These are phyloP conservation scores for Theobroma grandiflorum DNA, from an alignment of 441 rosid species.

Conservation along the genomic window DNA sequence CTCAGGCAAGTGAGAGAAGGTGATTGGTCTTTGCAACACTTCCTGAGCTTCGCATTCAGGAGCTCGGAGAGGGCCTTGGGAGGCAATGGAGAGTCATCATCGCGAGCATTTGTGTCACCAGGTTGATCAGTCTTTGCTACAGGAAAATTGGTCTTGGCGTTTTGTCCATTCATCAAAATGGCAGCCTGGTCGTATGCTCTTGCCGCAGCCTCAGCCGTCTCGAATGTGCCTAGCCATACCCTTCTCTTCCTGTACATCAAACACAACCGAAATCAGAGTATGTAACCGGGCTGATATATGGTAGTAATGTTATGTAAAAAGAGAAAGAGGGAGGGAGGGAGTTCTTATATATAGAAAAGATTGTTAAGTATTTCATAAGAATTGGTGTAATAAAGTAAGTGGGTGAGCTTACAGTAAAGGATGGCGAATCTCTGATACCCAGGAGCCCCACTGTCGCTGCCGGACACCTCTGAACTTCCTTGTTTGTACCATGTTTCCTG, in stretches of 20 bases:
- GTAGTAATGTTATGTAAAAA: background rate
- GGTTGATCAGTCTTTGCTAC: constrained; percentile 23
- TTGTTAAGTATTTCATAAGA: background rate
- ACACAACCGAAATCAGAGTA: background rate
- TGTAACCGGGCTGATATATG: background rate
- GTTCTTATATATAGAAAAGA: too few species aligned
- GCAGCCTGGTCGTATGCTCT: constrained; percentile 84
- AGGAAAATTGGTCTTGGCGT: constrained; percentile 82
- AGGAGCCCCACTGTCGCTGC: constrained; percentile 96
- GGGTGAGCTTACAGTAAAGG: constrained; percentile 66
- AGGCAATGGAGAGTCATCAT: constrained; percentile 35
- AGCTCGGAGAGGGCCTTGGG: constrained; percentile 59
- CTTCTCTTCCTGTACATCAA: constrained; percentile 65
- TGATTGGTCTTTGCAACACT: constrained; percentile 63
- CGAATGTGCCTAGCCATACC: constrained; percentile 92
- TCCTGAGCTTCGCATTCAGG: constrained; percentile 64
- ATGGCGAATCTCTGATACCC: constrained; percentile 93
- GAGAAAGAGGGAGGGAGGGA: background rate
- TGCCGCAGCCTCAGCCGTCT: constrained; percentile 85
- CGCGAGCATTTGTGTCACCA: background rate
- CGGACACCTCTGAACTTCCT: constrained; percentile 89
- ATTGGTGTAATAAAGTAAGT: constrained; percentile 10
- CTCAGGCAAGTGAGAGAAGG: constrained; percentile 83
- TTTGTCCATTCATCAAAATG: constrained; percentile 71
- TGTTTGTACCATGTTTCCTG: constrained; percentile 58